These are phyloP conservation scores for Paramecium sonneborni DNA, from an alignment of 73 alveolate genomes.

Conservation along the genomic window DNA sequence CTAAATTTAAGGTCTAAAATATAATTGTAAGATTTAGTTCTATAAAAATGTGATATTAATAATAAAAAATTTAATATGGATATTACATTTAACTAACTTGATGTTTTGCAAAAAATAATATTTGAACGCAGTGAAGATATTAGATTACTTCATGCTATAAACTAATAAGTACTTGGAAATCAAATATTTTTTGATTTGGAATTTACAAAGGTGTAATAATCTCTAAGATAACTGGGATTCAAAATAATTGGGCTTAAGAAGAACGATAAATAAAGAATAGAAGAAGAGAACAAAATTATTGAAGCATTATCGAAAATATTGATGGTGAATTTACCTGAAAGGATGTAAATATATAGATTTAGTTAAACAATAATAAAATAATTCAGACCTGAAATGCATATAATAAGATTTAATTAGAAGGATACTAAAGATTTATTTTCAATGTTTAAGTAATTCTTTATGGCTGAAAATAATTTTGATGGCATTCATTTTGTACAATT, in stretches of 20 bases:
- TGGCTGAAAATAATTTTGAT: constrained; percentile 54
- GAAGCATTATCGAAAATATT: neutral
- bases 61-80: constrained; percentile 12
- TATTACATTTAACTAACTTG: constrained; percentile 33
- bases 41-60: neutral
- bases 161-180: neutral
- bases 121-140: neutral
- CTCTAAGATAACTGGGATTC: constrained; percentile 43
- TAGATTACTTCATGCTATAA: neutral
- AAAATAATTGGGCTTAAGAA: constrained; percentile 30
- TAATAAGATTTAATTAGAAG: constrained; percentile 47
- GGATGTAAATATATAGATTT: constrained; percentile 38
- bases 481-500: constrained; percentile 7
- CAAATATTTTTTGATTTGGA: constrained; percentile 44
- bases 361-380: constrained; percentile 1
- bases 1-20: neutral
- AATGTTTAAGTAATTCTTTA: constrained; percentile 54
- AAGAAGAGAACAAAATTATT: constrained; percentile 29
- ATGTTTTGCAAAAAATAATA: neutral
- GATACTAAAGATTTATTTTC: constrained; percentile 23
- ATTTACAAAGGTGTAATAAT: neutral
- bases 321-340: constrained; percentile 38
- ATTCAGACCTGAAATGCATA: constrained; percentile 57
- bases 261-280: neutral
- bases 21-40: neutral